Evolutionary conservation across 192 early-diverging fungal genomes (phyloP), one percentile per base, ranked within the genome.

Genomic region (Thoreauomyces humboldtii): DNA sequence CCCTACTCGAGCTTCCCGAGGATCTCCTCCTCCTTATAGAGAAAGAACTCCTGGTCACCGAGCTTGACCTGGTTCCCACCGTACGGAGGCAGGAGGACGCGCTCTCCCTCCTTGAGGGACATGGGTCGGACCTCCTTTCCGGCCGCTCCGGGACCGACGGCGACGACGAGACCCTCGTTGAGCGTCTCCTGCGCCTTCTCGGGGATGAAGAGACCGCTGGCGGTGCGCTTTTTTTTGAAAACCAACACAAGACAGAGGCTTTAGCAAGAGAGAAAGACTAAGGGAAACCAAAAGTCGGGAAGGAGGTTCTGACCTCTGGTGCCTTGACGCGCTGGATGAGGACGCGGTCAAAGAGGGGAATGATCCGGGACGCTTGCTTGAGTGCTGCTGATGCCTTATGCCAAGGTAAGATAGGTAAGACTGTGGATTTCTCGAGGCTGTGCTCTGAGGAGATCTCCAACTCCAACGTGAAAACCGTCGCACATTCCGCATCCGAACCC

Each of bases 171-270:
- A 44, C 89, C 98, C 80, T 99, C 96, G 82, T 99, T 97, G 38
- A 95, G 77, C 51, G 89, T 80, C 81, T 98, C 96, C 68, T 95
- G 91, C n/a, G 95, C 91, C 84, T 96, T 97, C 77, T 99, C 95
- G 38, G 98, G 98, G 42, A 99, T 93, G 78, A 88, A 91, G 63
- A 99, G 85, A 70, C 98, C 98, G 4, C 89, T 80, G 33, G 93
- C 91, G 29, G 98, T 99, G 82, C 94, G 87, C 93, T 97, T 74
- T 15, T 41, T n/a, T n/a, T n/a, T n/a, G n/a, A n/a, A 41, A 31
- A 62, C 4, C 1, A 44, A 54, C 35, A 38, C 3, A 53, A 12
- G 50, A 29, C 5, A 52, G 27, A 27, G 50, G 14, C 38, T 9
- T 41, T 41, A 41, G 38, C 38, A 41, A 41, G 11, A 41, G n/a